phyloP scores from a whole-genome alignment of 805 yeast genomes.

The Wickerhamomyces ciferrii region DNA sequence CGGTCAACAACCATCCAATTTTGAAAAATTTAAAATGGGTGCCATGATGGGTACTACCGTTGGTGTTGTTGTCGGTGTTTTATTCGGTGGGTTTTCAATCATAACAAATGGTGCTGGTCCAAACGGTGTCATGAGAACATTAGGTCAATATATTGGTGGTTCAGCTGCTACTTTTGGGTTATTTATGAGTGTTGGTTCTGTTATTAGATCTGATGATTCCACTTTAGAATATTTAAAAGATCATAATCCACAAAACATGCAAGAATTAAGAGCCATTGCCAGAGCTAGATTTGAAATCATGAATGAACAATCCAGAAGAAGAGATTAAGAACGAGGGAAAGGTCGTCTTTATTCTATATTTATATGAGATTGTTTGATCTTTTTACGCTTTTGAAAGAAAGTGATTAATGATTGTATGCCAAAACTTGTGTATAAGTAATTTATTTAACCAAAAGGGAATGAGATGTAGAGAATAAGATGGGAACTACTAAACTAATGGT shows the following conservation, averaged over 20 bases:
- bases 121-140: conserved; percentile 90
- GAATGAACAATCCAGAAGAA: conserved; percentile 16
- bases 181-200: conserved; percentile 94
- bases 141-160: conserved; percentile 95
- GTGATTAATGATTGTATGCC: neutral
- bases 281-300: conserved; percentile 34
- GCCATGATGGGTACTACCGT: conserved; percentile 82
- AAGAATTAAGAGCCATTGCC: conserved; percentile 34
- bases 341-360: neutral
- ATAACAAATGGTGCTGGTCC: conserved; percentile 97
- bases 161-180: conserved; percentile 96
- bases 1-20: conserved; percentile 69
- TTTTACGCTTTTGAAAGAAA: neutral
- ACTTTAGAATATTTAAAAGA: conserved; percentile 9
- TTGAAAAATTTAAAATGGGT: conserved; percentile 98
- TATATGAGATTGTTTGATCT: neutral
- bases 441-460: neutral
- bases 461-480: no score
- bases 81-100: conserved; percentile 92
- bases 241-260: conserved; percentile 23
- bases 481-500: no score
- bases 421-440: neutral
- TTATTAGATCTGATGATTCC: conserved; percentile 67
- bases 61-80: conserved; percentile 91
- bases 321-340: neutral